These are phyloP conservation scores for Elongisporangium anandrum DNA, from an alignment of 352 stramenopile genomes.

Conservation along the genomic window DNA sequence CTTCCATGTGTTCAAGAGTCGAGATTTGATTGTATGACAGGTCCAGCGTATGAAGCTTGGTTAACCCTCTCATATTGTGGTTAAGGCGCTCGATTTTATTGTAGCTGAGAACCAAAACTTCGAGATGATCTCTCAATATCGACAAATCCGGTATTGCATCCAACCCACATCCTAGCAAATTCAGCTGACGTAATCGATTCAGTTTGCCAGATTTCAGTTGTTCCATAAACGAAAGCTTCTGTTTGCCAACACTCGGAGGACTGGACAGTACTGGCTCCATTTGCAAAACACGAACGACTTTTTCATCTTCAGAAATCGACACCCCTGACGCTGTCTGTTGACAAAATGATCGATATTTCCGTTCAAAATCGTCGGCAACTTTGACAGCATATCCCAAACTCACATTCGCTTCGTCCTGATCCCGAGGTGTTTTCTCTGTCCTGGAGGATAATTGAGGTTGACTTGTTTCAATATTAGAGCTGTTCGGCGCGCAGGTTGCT, in stretches of 20 bases:
- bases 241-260: not conserved
- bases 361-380: constrained; percentile 52
- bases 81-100: constrained; percentile 54
- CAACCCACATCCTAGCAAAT: constrained; percentile 47
- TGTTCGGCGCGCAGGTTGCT: not conserved
- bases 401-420: constrained; percentile 17
- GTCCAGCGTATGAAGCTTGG: constrained; percentile 44
- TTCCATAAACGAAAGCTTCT: constrained; percentile 9
- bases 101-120: constrained; percentile 67
- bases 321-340: not conserved
- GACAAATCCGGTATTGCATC: constrained; percentile 43
- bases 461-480: not conserved
- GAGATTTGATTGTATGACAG: constrained; percentile 65
- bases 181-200: constrained; percentile 24
- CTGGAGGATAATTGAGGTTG: not conserved
- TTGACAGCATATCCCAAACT: constrained; percentile 26
- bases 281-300: constrained; percentile 24
- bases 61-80: constrained; percentile 21
- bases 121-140: constrained; percentile 28
- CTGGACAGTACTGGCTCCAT: constrained; percentile 35
- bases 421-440: not conserved
- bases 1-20: constrained; percentile 36
- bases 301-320: constrained; percentile 15
- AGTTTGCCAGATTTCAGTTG: constrained; percentile 15
- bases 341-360: constrained; percentile 27